Base-by-base conservation (phyloP, 2,329 filamentous ascomycete species). In the Talaromyces verruculosus region DNA sequence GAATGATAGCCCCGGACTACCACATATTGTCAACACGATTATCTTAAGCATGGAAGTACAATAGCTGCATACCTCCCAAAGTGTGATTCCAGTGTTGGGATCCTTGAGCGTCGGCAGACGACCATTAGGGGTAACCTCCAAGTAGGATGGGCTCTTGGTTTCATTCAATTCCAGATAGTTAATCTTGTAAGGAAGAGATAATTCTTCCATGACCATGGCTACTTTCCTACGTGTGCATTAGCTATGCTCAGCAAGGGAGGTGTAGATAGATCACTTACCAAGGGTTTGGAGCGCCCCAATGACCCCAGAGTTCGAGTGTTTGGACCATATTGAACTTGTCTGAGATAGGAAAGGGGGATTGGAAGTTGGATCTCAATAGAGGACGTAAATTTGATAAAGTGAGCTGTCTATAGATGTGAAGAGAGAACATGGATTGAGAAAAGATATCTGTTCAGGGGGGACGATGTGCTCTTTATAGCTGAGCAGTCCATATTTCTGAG, bases 271-370 rank as follows among this genome's bases (percentile, higher is more conserved):
- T 22, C 17, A 37, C 60, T 35, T 30, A 62, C 68, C 70, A 72
- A 15, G 74, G 74, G 59, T 76, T 76, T 41, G 74, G 73, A 28
- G 71, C 72, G 19, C 30, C 35, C n/a, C 58, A 45, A 51, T 72
- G 70, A 57, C 66, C 67, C 57, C 69, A 70, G 47, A 70, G 33
- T 19, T 62, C 60, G 19, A 65, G 61, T 19, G 43, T 62, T 51
- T 51, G 60, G n/a, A 51, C 19, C 60, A 62, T 62, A 11, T 35
- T 55, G 30, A 55, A 19, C 10, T 28, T 33, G 5, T 35, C 4
- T 30, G 15, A n/a, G 25, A 53, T 33, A 5, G 15, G 7, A 11
- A 10, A n/a, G 6, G 49, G 33, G 25, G 1, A 53, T 10, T 53
- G 8, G 8, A 30, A 17, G 2, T 17, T 53, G 25, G 13, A 33